Conservation (phyloP, 441 rosid genomes). For the Melastoma candidum region DNA sequence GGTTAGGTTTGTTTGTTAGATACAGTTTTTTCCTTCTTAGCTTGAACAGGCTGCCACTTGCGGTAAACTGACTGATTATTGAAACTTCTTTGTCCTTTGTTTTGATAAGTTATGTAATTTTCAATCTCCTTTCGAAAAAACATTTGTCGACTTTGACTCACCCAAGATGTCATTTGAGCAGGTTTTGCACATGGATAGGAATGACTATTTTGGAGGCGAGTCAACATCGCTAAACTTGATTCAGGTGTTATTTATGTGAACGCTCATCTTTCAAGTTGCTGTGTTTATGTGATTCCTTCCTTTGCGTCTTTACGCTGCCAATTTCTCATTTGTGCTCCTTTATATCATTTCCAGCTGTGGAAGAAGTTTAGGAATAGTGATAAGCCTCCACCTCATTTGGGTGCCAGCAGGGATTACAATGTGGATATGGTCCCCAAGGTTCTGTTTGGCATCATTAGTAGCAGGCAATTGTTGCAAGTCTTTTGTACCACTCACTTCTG, state of each 20-base stretch:
- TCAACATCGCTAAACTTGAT: conserved; percentile 75
- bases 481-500: conserved; percentile 1
- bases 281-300: background rate
- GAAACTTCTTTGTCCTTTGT: background rate
- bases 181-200: conserved; percentile 96
- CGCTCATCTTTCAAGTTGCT: background rate
- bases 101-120: too few species aligned
- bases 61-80: background rate
- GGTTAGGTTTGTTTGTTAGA: too few species aligned
- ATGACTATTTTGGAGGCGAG: conserved; percentile 90
- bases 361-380: conserved; percentile 75
- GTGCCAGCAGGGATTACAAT: conserved; percentile 83
- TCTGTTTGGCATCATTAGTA: background rate
- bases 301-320: background rate
- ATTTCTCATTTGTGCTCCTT: conserved; percentile 6
- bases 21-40: too few species aligned
- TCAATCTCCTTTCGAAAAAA: background rate
- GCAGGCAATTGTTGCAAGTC: background rate
- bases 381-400: conserved; percentile 74
- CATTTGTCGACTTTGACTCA: too few species aligned
- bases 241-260: conserved; percentile 38
- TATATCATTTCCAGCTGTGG: conserved; percentile 57
- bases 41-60: too few species aligned
- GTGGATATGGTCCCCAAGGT: conserved; percentile 96
- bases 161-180: conserved; percentile 12